A percentile compares a stretch with the other conserved stretches of the same genome.
Evolutionary conservation across 2,329 filamentous ascomycete genomes (phyloP).

Genomic region (Colletotrichum paranaense): DNA sequence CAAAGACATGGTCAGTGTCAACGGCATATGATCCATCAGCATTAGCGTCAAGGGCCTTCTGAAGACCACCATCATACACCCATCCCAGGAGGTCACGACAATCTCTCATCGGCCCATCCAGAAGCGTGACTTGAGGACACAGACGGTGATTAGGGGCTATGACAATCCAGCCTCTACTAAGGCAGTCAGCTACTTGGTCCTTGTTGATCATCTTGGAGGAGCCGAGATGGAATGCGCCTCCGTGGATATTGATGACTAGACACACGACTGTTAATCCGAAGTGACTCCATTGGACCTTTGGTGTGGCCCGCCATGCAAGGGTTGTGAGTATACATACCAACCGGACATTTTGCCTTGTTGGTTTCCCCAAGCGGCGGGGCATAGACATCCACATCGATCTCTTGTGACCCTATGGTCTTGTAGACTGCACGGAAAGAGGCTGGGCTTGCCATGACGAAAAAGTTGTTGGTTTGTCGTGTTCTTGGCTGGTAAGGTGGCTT

Average conservation of each 20-base stretch:
- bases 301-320: not conserved
- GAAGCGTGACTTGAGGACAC: constrained; percentile 45
- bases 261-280: constrained; percentile 2
- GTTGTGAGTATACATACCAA: constrained; percentile 10
- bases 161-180: constrained; percentile 51
- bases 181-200: constrained; percentile 50
- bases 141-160: constrained; percentile 48
- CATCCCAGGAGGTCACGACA: constrained; percentile 48
- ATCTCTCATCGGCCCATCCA: constrained; percentile 46
- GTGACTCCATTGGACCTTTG: not conserved
- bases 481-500: not conserved
- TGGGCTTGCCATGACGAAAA: constrained; percentile 31
- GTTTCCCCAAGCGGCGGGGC: constrained; percentile 35
- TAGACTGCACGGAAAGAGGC: constrained; percentile 41
- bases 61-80: constrained; percentile 45
- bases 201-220: constrained; percentile 51
- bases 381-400: constrained; percentile 45
- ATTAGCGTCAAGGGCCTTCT: constrained; percentile 37
- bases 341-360: constrained; percentile 15
- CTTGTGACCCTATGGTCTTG: constrained; percentile 41
- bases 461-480: not conserved
- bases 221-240: constrained; percentile 56
- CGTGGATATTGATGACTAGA: constrained; percentile 54
- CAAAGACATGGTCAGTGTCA: constrained; percentile 46
- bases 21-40: constrained; percentile 28